Conservation (phyloP, 2,329 filamentous ascomycete species). For the Colletotrichum lini region DNA sequence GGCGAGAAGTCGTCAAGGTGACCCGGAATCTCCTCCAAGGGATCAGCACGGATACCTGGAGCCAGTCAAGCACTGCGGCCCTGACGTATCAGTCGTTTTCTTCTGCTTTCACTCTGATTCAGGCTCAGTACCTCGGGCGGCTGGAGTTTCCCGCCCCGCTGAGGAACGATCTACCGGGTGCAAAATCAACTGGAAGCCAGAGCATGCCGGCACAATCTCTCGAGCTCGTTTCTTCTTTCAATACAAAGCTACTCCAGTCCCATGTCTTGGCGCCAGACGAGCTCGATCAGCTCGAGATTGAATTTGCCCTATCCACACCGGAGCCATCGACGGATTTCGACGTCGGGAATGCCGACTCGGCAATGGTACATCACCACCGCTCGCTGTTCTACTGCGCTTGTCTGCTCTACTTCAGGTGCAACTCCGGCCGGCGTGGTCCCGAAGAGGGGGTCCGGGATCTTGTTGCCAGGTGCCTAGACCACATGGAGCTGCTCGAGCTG, state of each 20-base stretch:
- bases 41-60: neutral
- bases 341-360: neutral
- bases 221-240: neutral
- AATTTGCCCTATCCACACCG: neutral
- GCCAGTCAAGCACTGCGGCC: neutral
- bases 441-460: constrained; percentile 9
- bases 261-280: neutral
- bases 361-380: constrained; percentile 10
- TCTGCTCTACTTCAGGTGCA: constrained; percentile 28
- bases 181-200: neutral
- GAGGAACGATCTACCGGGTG: neutral
- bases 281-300: constrained; percentile 9
- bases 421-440: constrained; percentile 15
- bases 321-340: constrained; percentile 4
- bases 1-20: constrained; percentile 32
- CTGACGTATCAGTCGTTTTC: constrained; percentile 1
- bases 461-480: constrained; percentile 9
- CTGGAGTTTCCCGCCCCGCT: neutral
- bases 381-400: constrained; percentile 24
- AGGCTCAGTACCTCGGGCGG: constrained; percentile 1
- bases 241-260: neutral
- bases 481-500: constrained; percentile 24
- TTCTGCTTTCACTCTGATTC: neutral
- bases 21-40: constrained; percentile 9
- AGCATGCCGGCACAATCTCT: neutral